phyloP scores from a whole-genome alignment of 1,284 basidiomycete genomes.

The Melampsora americana region DNA sequence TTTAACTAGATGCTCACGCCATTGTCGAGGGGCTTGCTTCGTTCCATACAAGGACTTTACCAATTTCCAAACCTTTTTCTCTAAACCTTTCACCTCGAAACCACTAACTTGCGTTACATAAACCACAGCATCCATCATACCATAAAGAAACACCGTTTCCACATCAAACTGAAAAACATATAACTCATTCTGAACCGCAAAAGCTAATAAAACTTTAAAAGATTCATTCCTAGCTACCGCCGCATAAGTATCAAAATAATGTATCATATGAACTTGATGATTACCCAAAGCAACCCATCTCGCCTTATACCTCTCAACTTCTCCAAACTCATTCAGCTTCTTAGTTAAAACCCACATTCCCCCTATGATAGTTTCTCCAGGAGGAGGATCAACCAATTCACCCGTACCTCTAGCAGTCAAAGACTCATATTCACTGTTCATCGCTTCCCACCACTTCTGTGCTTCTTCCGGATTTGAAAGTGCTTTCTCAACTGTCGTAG shows the following conservation, averaged over 20 bases:
- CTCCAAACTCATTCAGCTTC: too few relatives aligned
- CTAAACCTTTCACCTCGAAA: neutral
- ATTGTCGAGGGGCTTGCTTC: too few relatives aligned
- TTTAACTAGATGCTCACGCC: too few relatives aligned
- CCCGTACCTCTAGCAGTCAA: neutral
- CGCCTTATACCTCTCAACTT: neutral
- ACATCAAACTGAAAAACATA: neutral
- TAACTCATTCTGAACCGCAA: neutral
- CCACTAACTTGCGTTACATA: constrained; percentile 1
- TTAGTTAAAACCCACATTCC: neutral
- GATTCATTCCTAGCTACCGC: too few relatives aligned
- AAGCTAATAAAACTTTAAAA: too few relatives aligned
- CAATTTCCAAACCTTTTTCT: neutral
- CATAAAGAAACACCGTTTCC: neutral
- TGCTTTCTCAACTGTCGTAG: too few relatives aligned
- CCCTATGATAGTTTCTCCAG: neutral
- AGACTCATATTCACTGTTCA: neutral
- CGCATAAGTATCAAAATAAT: too few relatives aligned
- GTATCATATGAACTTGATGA: neutral
- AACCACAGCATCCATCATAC: neutral
- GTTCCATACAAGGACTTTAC: neutral
- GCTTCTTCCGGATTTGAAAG: too few relatives aligned
- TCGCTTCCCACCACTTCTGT: neutral
- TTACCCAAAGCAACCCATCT: neutral
- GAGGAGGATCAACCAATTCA: neutral